Evolutionary conservation across 305 asterid species (phyloP), one percentile per base, ranked within the genome.

Genomic region (Solanum hybrid): DNA sequence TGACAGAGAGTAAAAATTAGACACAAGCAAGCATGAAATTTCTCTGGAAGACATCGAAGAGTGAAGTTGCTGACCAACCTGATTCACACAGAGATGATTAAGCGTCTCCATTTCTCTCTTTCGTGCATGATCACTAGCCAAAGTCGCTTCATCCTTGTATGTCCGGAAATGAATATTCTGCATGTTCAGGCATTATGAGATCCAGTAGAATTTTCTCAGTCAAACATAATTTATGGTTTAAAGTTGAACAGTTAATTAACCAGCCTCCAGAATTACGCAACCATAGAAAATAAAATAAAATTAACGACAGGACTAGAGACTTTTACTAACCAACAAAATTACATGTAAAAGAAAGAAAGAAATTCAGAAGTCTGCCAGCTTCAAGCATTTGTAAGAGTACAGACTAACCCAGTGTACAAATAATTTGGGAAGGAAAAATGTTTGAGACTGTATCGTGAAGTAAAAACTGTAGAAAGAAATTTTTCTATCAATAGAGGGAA

Each of bases 101-200:
- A 97, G 95, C 14, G 95, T 93, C 78, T 93, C 95, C 84, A 88
- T 93, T 51, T 96, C 96, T 90, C 94, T 90, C 88, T 89, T 92
- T 76, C 71, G 92, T 34, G 96, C 99, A 92, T 77, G 92, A 60
- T 92, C 91, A 89, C 90, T 90, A 88, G 98, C 98, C 88, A 93
- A 92, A 37, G 94, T 91, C 71, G 93, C 92, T 77, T 89, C 94
- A 88, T 95, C 95, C 94, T 93, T 96, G 95, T 93, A 96, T 92
- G 88, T 92, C 89, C 92, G 94, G 86, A 94, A 96, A 88, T 93
- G 92, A 87, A 92, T 87, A 90, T 94, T 96, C 99, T 96, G 96
- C 95, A 93, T 85, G 66, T 90, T 86, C 89, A 92, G 92, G 89
- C 76, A 56, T 84, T 84, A 51, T 84, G 31, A 51, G 87, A 84